A percentile compares a stretch with the other conserved stretches of the same genome.
Evolutionary conservation across 768 basidiomycete genomes (phyloP).

Genomic region (Boletus eberwhitei): DNA sequence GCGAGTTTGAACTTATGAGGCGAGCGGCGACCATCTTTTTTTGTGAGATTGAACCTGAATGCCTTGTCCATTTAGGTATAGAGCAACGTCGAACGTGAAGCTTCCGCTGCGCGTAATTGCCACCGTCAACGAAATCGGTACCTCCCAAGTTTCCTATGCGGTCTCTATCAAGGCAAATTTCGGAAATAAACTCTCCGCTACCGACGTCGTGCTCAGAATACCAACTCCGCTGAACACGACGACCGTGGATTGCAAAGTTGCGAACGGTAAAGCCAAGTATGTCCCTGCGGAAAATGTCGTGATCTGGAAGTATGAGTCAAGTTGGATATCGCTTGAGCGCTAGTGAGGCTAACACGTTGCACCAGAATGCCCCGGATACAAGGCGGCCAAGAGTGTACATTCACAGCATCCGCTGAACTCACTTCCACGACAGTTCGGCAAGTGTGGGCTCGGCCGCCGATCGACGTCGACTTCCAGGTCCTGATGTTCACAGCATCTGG

Average conservation of each 20-base stretch:
- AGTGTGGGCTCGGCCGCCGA: constrained; percentile 97
- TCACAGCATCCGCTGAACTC: constrained; percentile 77
- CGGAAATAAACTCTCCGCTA: constrained; percentile 87
- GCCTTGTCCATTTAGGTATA: constrained; percentile 58
- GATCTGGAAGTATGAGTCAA: constrained; percentile 90
- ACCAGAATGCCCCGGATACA: constrained; percentile 87
- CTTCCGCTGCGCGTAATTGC: constrained; percentile 87
- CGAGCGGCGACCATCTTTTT: constrained; percentile 33
- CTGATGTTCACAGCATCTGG: constrained; percentile 99
- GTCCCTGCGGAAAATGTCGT: constrained; percentile 94
- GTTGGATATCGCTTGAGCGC: neutral
- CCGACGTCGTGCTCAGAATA: constrained; percentile 88
- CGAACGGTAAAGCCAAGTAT: constrained; percentile 94
- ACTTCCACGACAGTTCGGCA: constrained; percentile 89
- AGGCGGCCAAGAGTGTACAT: constrained; percentile 86
- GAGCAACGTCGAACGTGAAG: constrained; percentile 94
- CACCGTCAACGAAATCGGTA: constrained; percentile 91
- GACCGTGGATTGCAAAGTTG: constrained; percentile 86
- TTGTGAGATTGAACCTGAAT: constrained; percentile 1
- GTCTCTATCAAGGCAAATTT: constrained; percentile 88
- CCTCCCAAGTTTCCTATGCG: constrained; percentile 86
- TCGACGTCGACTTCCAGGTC: constrained; percentile 98
- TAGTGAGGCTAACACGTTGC: neutral
- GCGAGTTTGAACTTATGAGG: constrained; percentile 99
- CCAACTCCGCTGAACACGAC: constrained; percentile 97